Evolutionary conservation across 805 yeast genomes (phyloP).

Genomic region (Candida sanyiensis): DNA sequence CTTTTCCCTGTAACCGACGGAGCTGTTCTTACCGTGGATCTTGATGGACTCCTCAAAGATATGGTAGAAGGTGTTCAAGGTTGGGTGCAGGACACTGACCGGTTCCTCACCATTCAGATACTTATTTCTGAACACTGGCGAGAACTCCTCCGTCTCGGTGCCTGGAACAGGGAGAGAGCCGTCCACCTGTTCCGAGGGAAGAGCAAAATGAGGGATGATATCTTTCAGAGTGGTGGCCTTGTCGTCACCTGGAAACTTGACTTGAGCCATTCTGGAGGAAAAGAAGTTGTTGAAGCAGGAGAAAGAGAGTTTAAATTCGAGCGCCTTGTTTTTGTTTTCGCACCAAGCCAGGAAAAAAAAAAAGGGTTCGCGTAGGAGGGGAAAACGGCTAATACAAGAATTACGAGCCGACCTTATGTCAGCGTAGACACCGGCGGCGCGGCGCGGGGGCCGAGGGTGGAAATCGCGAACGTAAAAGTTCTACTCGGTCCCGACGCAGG

Average conservation of each 20-base stretch:
- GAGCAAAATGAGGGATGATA: constrained; percentile 15
- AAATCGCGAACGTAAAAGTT: too few species aligned
- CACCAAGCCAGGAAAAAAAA: too few species aligned
- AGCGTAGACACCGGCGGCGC: too few species aligned
- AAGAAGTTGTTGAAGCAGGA: too few species aligned
- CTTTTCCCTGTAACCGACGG: constrained; percentile 41
- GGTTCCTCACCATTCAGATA: constrained; percentile 26
- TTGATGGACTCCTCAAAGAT: constrained; percentile 38
- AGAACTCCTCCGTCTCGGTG: constrained; percentile 36
- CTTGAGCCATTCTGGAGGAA: constrained; percentile 9
- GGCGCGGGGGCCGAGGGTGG: too few species aligned
- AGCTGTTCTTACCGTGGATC: constrained; percentile 32
- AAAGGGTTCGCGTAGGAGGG: too few species aligned
- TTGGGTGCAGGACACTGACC: constrained; percentile 37
- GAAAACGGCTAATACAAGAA: too few species aligned
- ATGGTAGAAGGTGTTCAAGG: constrained; percentile 39
- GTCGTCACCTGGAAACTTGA: constrained; percentile 7
- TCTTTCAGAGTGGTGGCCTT: constrained; percentile 9
- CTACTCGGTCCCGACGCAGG: too few species aligned
- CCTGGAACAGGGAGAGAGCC: constrained; percentile 21
- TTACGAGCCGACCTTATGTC: too few species aligned
- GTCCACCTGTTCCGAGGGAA: constrained; percentile 17
- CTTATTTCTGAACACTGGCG: constrained; percentile 46
- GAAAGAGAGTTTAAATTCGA: too few species aligned
- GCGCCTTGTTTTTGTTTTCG: too few species aligned